phyloP scores from a whole-genome alignment of 768 basidiomycete species.

The Suillus cothurnatus region DNA sequence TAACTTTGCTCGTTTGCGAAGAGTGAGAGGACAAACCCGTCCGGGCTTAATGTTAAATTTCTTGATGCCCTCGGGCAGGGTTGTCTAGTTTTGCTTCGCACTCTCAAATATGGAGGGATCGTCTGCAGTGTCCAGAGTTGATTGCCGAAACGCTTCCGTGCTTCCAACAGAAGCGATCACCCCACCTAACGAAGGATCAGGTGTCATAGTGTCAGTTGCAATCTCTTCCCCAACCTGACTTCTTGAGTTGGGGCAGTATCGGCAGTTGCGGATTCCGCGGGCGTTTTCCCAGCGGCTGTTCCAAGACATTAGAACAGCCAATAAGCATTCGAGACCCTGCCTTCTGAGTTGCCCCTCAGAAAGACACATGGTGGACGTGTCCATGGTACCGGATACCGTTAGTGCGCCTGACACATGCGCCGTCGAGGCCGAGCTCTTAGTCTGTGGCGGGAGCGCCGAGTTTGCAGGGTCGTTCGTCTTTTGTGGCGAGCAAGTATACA shows the following conservation, averaged over 20 bases:
- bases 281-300: slow-evolving; percentile 45
- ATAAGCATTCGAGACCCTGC: slow-evolving; percentile 95
- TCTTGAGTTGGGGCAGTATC: slow-evolving; percentile 47
- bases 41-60: slow-evolving; percentile 99
- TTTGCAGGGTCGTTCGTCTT: slow-evolving; percentile 61
- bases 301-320: slow-evolving; percentile 85
- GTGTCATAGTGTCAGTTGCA: slow-evolving; percentile 50
- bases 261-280: slow-evolving; percentile 39
- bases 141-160: slow-evolving; percentile 58
- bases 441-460: slow-evolving; percentile 55
- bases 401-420: slow-evolving; percentile 68
- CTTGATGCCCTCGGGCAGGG: slow-evolving; percentile 90
- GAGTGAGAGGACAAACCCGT: slow-evolving; percentile 52
- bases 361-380: slow-evolving; percentile 65
- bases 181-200: slow-evolving; percentile 59
- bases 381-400: slow-evolving; percentile 64
- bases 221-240: slow-evolving; percentile 57
- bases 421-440: slow-evolving; percentile 35
- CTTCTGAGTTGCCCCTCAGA: slow-evolving; percentile 85
- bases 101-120: slow-evolving; percentile 93
- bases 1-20: slow-evolving; percentile 1
- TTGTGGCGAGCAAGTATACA: slow-evolving; percentile 47
- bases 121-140: slow-evolving; percentile 81
- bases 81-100: slow-evolving; percentile 96
- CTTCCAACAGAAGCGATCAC: slow-evolving; percentile 50